phyloP scores from a whole-genome alignment of 78 protist genomes.

The Anaeramoeba flamelloides region DNA sequence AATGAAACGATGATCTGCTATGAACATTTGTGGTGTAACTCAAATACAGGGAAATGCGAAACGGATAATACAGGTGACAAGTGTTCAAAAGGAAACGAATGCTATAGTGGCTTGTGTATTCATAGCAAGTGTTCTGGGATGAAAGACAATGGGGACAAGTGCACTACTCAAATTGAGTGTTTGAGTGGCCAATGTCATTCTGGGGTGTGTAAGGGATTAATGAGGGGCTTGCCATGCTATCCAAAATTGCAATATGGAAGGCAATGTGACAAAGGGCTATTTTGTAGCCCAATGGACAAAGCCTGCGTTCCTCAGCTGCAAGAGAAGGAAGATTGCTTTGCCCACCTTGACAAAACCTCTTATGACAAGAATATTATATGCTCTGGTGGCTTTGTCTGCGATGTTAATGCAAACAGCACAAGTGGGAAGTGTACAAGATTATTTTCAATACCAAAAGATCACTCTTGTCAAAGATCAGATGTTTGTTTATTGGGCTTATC shows the following conservation, averaged over 20 bases:
- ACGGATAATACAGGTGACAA: background rate
- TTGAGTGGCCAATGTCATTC: background rate
- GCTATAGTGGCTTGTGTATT: background rate
- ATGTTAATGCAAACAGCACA: background rate
- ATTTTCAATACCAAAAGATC: background rate
- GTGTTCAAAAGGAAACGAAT: background rate
- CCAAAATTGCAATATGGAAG: background rate
- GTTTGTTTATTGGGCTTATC: background rate
- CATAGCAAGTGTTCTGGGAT: background rate
- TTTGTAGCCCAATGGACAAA: background rate
- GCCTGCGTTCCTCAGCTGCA: background rate
- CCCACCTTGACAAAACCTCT: background rate
- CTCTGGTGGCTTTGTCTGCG: background rate
- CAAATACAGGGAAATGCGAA: background rate
- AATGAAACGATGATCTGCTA: background rate
- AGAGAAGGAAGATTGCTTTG: background rate
- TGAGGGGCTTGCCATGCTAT: background rate
- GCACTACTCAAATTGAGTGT: background rate
- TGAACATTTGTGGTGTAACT: background rate
- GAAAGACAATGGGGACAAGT: background rate
- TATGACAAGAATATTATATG: background rate
- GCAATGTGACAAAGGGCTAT: background rate
- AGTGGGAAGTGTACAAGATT: background rate
- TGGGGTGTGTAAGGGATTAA: background rate
- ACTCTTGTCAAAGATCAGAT: background rate